A percentile compares a stretch with the other conserved stretches of the same genome.
Conservation (phyloP, 495 filamentous ascomycete genomes). For the Penicillium canariense region DNA sequence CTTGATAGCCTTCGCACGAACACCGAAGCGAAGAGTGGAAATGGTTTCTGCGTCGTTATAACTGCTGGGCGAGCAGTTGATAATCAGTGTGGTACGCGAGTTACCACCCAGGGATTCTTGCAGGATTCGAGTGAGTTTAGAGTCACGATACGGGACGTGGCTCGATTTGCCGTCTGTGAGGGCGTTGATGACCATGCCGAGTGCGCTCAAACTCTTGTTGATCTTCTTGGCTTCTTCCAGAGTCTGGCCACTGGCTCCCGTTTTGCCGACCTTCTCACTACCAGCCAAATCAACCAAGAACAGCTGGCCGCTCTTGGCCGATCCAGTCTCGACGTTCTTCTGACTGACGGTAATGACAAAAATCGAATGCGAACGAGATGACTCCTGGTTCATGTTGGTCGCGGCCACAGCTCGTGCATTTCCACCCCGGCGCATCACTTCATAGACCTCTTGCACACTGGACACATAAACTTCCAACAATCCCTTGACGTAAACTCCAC, state of each 20-base stretch:
- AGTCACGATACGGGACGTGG: conserved; percentile 95
- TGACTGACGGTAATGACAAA: conserved; percentile 97
- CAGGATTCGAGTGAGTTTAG: conserved; percentile 93
- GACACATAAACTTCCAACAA: conserved; percentile 93
- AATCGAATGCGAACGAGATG: conserved; percentile 96
- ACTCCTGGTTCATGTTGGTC: conserved; percentile 99
- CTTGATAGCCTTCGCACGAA: conserved; percentile 97
- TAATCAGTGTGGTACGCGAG: conserved; percentile 92
- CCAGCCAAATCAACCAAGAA: conserved; percentile 97
- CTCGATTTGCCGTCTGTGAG: conserved; percentile 98
- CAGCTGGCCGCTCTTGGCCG: conserved; percentile 91
- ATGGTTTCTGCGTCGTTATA: conserved; percentile 97
- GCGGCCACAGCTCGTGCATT: conserved; percentile 85
- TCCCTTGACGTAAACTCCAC: conserved; percentile 96
- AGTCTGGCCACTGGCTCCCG: conserved; percentile 94
- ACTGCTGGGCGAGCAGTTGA: conserved; percentile 97
- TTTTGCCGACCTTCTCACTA: conserved; percentile 98
- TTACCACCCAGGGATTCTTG: conserved; percentile 97
- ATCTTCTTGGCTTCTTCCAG: conserved; percentile 99
- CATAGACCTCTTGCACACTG: conserved; percentile 92
- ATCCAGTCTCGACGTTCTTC: conserved; percentile 97
- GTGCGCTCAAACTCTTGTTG: conserved; percentile 96
- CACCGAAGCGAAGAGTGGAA: conserved; percentile 91
- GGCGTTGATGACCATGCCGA: conserved; percentile 98
- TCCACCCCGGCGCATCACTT: conserved; percentile 94